Base-by-base conservation (phyloP, 495 filamentous ascomycete species). In the Aspergillus sparsus region DNA sequence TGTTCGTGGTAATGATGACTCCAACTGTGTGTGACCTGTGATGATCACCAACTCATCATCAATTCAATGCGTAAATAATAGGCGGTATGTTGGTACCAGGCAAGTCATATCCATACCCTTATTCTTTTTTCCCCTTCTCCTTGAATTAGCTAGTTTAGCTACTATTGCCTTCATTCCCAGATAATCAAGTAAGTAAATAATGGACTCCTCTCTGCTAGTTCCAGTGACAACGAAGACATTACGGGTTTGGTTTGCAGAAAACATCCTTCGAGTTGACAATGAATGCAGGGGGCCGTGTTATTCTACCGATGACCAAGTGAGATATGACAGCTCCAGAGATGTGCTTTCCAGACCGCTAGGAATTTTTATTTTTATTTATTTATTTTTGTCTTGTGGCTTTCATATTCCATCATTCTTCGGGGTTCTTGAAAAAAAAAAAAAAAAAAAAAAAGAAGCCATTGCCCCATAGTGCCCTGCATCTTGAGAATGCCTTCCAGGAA, bases 261-360 rank as follows among this genome's bases (percentile, higher is more conserved):
- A 36, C 35, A 49, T 58, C 27, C 33, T 39, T 52, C 56, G 35
- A 53, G 21, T 58, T 41, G 47, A 34, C n/a, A 58, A 18, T 52
- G 37, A 37, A 51, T 27, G 56, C 56, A 58, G 56, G 56, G 56
- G 56, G 56, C 13, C 18, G 10, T 50, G 5, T 27, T 45, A 41
- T 31, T 52, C 37, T 45, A 44, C 56, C 50, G 2, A 32, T 21
- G 44, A 49, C 16, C 18, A 32, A n/a, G 33, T 35, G 59, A 42
- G 59, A 61, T 61, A 61, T 61, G 59, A 61, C 59, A 61, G 53
- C 59, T 61, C 59, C 59, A 49, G 59, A 41, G 34, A 16, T 16
- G 35, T 33, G 33, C 44, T 56, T 42, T 16, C 10, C 53, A 52
- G 59, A 61, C 59, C 53, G 53, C 59, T 50, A 55, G 21, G 21